A percentile compares a stretch with the other conserved stretches of the same genome.
phyloP scores from a whole-genome alignment of 495 filamentous ascomycete species.

The Penicillium bovifimosum region DNA sequence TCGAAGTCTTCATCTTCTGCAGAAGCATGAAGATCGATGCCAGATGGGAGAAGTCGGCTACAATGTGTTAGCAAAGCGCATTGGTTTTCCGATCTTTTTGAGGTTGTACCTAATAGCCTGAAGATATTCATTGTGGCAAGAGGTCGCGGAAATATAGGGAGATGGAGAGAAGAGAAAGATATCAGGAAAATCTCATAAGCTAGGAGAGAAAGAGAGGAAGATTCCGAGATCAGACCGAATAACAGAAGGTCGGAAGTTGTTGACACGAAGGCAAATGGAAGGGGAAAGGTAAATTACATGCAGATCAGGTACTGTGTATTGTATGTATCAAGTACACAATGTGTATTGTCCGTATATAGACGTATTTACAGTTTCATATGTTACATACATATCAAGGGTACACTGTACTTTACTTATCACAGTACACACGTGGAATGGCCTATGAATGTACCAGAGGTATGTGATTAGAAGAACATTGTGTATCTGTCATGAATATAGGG shows the following conservation, averaged over 20 bases:
- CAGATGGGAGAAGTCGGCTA: slow-evolving; percentile 92
- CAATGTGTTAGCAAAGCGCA: slow-evolving; percentile 5
- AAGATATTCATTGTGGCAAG: slow-evolving; percentile 74
- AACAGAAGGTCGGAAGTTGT: slow-evolving; percentile 20
- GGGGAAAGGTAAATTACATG: slow-evolving; percentile 13
- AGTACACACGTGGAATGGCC: too few relatives aligned
- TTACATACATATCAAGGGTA: too few relatives aligned
- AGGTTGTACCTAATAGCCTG: slow-evolving; percentile 64
- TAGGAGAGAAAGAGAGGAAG: neutral
- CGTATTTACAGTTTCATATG: too few relatives aligned
- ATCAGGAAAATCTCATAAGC: neutral
- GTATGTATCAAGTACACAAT: slow-evolving; percentile 4
- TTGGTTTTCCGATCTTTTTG: neutral
- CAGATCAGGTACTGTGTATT: slow-evolving; percentile 15
- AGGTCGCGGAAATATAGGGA: neutral
- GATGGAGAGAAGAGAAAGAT: neutral
- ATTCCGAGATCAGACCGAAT: neutral
- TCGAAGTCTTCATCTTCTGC: slow-evolving; percentile 89
- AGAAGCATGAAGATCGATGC: slow-evolving; percentile 90
- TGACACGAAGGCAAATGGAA: slow-evolving; percentile 28
- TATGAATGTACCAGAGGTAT: too few relatives aligned
- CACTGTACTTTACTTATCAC: too few relatives aligned
- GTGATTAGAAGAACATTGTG: too few relatives aligned
- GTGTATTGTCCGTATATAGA: too few relatives aligned
- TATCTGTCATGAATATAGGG: too few relatives aligned